A percentile compares a stretch with the other conserved stretches of the same genome.
phyloP scores from a whole-genome alignment of 108 stramenopile genomes.

The Phaeodactylum tricornutum region DNA sequence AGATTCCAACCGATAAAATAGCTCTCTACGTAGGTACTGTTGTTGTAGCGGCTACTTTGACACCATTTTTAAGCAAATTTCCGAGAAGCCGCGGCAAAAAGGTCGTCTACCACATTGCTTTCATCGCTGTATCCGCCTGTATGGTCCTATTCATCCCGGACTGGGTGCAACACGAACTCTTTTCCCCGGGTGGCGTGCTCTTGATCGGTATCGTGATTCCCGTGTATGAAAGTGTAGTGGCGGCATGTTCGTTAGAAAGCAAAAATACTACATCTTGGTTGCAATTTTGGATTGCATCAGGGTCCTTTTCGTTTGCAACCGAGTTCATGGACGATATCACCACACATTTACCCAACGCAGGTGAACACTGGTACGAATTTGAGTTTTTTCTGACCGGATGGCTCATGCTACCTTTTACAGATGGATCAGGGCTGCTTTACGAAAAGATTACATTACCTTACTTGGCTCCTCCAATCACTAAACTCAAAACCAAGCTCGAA shows the following conservation, averaged over 20 bases:
- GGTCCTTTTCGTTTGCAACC: slow-evolving; percentile 8
- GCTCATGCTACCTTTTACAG: slow-evolving; percentile 37
- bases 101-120: slow-evolving; percentile 15
- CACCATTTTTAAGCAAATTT: slow-evolving; percentile 11
- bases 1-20: slow-evolving; percentile 19
- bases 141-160: slow-evolving; percentile 22
- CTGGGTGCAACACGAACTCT: slow-evolving; percentile 30
- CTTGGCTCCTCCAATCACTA: slow-evolving; percentile 21
- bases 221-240: slow-evolving; percentile 19
- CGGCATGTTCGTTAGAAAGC: slow-evolving; percentile 17
- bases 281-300: slow-evolving; percentile 19
- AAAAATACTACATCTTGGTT: slow-evolving; percentile 28
- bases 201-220: slow-evolving; percentile 23
- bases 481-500: slow-evolving; percentile 10
- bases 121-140: slow-evolving; percentile 2
- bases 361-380: slow-evolving; percentile 18
- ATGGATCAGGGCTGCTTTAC: slow-evolving; percentile 27
- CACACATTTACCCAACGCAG: slow-evolving; percentile 4
- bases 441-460: slow-evolving; percentile 28
- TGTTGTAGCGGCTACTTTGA: slow-evolving; percentile 3
- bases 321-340: slow-evolving; percentile 14
- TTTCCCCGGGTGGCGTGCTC: slow-evolving; percentile 27
- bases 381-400: slow-evolving; percentile 30
- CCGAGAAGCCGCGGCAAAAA: slow-evolving; percentile 19
- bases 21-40: slow-evolving; percentile 18